Evolutionary conservation across 2,329 filamentous ascomycete genomes (phyloP).

Genomic region (Bipolaris zeicola): DNA sequence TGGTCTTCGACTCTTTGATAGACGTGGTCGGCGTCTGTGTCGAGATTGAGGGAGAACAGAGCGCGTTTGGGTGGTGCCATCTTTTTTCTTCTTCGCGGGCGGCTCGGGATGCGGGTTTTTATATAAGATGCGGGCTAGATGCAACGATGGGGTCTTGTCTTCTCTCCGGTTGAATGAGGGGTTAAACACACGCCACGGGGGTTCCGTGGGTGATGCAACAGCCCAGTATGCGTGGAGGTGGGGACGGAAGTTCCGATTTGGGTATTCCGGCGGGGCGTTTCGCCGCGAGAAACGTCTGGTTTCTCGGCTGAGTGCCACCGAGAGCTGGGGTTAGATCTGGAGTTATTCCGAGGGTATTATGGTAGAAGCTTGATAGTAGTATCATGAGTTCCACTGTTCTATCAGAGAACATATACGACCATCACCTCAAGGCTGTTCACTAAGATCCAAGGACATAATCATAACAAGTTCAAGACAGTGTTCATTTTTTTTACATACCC

Average conservation of each 20-base stretch:
- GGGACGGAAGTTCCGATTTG: slow-evolving; percentile 25
- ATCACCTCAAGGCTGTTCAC: neutral
- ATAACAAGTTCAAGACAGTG: neutral
- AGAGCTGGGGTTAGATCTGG: neutral
- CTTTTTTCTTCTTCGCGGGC: neutral
- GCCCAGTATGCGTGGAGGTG: slow-evolving; percentile 19
- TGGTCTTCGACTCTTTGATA: slow-evolving; percentile 47
- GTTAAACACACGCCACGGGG: slow-evolving; percentile 13
- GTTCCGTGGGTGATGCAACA: slow-evolving; percentile 11
- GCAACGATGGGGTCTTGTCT: neutral
- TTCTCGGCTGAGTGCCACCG: slow-evolving; percentile 11
- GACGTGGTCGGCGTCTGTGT: slow-evolving; percentile 48
- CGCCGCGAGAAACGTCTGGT: slow-evolving; percentile 5
- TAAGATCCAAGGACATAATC: neutral
- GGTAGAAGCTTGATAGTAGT: neutral
- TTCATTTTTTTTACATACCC: neutral
- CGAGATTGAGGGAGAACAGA: slow-evolving; percentile 48
- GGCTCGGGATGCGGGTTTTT: neutral
- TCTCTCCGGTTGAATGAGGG: slow-evolving; percentile 23
- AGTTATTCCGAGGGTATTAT: slow-evolving; percentile 19
- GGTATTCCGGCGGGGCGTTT: slow-evolving; percentile 37
- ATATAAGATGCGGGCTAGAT: neutral
- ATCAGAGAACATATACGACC: too few species aligned
- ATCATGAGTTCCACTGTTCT: too few species aligned
- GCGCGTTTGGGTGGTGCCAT: slow-evolving; percentile 40